Evolutionary conservation across 2,329 filamentous ascomycete genomes (phyloP).

Genomic region (Sclerotinia nivalis): DNA sequence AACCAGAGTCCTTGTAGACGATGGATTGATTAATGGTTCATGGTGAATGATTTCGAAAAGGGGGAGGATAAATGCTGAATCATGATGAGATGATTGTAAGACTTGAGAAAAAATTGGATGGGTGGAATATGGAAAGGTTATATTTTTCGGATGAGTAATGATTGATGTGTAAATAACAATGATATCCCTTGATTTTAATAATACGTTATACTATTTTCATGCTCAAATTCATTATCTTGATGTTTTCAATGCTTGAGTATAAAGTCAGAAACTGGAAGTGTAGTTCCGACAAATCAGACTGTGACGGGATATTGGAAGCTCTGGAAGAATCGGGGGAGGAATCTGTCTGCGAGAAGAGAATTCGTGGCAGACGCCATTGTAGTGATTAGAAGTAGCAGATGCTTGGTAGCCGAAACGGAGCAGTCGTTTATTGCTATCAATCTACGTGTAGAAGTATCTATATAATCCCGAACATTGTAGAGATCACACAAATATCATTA

Average conservation of each 20-base stretch:
- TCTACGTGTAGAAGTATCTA: no score
- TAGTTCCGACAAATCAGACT: no score
- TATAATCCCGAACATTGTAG: no score
- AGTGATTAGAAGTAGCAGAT: no score
- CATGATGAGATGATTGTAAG: slow-evolving; percentile 6
- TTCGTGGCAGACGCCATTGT: no score
- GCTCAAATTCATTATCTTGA: neutral
- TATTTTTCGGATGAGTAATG: slow-evolving; percentile 8
- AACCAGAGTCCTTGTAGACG: slow-evolving; percentile 13
- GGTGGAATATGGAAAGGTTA: neutral
- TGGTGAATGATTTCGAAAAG: neutral
- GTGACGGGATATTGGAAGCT: neutral
- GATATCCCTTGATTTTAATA: slow-evolving; percentile 14
- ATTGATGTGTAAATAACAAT: slow-evolving; percentile 12
- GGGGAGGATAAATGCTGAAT: neutral
- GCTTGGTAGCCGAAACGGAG: no score
- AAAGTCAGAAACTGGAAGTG: no score
- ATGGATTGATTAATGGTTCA: neutral
- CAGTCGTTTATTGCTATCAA: no score
- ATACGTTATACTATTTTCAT: neutral
- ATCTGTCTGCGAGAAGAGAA: no score
- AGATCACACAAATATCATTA: no score
- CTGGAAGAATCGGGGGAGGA: neutral
- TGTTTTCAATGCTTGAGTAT: no score
- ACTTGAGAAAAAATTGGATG: neutral